Percentiles rank a stretch among this genome's conserved stretches.
phyloP scores from a whole-genome alignment of 169 alveolate genomes.

The Plasmodium knowlesi region DNA sequence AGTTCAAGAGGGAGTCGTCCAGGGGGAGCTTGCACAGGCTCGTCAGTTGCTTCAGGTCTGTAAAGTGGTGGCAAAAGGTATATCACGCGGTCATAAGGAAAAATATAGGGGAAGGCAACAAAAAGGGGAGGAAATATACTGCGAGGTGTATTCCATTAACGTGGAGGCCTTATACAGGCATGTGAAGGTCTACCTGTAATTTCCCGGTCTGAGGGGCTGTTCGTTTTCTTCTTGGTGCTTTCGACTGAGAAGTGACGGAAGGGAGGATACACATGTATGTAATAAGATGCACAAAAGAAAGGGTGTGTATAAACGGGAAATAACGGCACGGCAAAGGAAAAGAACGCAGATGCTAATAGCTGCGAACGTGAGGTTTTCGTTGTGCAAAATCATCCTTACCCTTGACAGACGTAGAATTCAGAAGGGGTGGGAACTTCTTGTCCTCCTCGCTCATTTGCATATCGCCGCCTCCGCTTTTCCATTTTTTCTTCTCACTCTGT shows the following conservation, averaged over 20 bases:
- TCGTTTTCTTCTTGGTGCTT: slow-evolving; percentile 44
- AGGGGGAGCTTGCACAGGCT: slow-evolving; percentile 55
- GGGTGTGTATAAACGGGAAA: neutral
- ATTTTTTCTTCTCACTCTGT: slow-evolving; percentile 18
- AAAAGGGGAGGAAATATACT: neutral
- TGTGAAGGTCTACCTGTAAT: slow-evolving; percentile 7
- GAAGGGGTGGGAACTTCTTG: slow-evolving; percentile 47
- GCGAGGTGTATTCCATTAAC: neutral
- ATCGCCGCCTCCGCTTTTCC: slow-evolving; percentile 43
- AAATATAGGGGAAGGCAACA: neutral
- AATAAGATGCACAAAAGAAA: neutral
- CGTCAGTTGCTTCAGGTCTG: slow-evolving; percentile 67
- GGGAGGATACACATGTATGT: neutral
- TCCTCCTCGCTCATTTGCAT: neutral
- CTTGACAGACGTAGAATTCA: slow-evolving; percentile 3
- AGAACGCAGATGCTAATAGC: neutral
- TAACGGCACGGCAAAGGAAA: neutral
- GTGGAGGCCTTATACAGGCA: neutral
- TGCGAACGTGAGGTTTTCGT: neutral
- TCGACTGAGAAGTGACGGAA: slow-evolving; percentile 6
- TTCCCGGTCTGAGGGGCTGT: slow-evolving; percentile 16
- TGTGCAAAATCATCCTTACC: neutral
- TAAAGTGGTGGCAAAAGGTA: neutral
- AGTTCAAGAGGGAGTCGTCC: slow-evolving; percentile 56
- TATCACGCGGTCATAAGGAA: neutral